Evolutionary conservation across 192 early-diverging fungal species (phyloP), one percentile per base, ranked within the genome.

Genomic region (Obelidium mucronatum): DNA sequence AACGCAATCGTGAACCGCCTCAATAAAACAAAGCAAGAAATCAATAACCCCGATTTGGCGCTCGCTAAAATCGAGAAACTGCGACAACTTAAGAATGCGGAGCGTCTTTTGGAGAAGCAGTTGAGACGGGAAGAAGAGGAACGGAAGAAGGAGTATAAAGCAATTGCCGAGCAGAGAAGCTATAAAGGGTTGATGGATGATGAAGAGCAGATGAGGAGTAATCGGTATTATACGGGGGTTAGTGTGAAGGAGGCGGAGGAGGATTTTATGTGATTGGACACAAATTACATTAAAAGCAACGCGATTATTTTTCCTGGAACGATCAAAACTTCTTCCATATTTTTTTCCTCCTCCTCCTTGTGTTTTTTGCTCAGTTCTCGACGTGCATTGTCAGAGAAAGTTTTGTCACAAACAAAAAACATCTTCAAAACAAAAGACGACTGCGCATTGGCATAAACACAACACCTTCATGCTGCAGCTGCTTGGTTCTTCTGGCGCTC

Each of bases 1-100:
- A 99, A 98, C 84, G 89, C 85, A 31, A 91, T 96, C 34, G 85
- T 98, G 54, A 98, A 98, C 81, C 84, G 97, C 33, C 81, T 99
- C 40, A 97, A 97, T 86, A 98, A 98, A 84, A 97, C 98, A 0
- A 94, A 92, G 63, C 74, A 81, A 0, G 95, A 97, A 55, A 66
- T 78, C 28, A n/a, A n/a, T n/a, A 78, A 86, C 19, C 94, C 94
- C 22, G 97, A 99, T 78, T 81, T 98, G 75, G 76, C 83, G n/a
- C 82, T 85, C 35, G 89, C 94, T 59, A 94, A 93, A 75, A 34
- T 90, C 35, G 89, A 88, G 35, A 71, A 85, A 24, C 84, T 89
- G 34, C 67, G 81, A 40, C 82, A 83, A 72, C 65, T 81, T 40
- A 75, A 81, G 52, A 40, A 62, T 1, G 75, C 52, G 28, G 48